These are phyloP conservation scores for Tephrocybe sp. DNA, from an alignment of 768 basidiomycete species.

Conservation along the genomic window DNA sequence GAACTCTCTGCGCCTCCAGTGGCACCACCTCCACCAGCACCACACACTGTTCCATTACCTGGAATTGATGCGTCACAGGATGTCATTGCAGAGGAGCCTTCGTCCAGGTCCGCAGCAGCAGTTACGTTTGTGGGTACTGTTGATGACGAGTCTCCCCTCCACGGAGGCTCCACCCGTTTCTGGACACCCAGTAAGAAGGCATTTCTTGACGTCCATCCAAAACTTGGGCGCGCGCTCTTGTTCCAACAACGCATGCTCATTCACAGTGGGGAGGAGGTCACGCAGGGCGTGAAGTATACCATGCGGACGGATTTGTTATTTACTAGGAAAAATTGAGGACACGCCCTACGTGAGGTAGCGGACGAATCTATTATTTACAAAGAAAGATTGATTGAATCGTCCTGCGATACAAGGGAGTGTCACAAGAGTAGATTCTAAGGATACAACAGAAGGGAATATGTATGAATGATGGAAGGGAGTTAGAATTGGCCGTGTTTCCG, in stretches of 20 bases:
- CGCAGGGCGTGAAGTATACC: constrained; percentile 34
- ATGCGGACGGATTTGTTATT: background rate
- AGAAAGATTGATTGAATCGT: background rate
- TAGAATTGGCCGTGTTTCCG: background rate
- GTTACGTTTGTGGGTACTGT: no score
- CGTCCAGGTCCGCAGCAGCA: background rate
- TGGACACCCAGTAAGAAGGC: constrained; percentile 36
- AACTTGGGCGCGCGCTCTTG: constrained; percentile 34
- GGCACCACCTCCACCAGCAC: background rate
- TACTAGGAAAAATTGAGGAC: no score
- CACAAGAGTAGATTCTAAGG: background rate
- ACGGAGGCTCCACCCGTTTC: constrained; percentile 38
- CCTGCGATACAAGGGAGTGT: background rate
- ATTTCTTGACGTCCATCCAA: constrained; percentile 20
- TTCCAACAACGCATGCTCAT: constrained; percentile 40
- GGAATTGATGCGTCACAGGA: background rate
- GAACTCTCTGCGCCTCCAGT: background rate
- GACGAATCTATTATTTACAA: background rate
- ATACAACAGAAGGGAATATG: background rate
- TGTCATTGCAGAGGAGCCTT: background rate
- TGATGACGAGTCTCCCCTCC: constrained; percentile 12
- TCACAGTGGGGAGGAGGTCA: constrained; percentile 39
- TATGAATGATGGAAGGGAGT: background rate
- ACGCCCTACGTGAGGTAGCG: constrained; percentile 32
- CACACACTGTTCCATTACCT: background rate